Evolutionary conservation across 768 basidiomycete species (phyloP), one percentile per base, ranked within the genome.

Genomic region (Termitomyces heimii): DNA sequence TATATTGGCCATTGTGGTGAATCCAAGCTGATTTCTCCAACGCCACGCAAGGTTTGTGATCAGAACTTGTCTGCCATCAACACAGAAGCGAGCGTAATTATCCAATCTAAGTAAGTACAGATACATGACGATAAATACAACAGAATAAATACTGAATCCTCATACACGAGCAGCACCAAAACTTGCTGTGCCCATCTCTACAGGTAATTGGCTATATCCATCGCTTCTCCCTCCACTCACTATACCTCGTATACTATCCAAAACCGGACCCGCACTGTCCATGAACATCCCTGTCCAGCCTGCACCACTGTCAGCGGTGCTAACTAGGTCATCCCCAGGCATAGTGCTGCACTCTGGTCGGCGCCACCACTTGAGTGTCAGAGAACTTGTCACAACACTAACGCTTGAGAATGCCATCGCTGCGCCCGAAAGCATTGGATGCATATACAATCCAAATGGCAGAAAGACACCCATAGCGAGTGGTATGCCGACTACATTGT

Each of bases 401-500:
- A 98, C 96, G 63, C 89, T 92, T 34, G 92, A 95, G 70, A 94
- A 94, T 26, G 97, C 97, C 97, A 99, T 99, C 28, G 95, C 95
- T 3, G 88, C 93, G n/a, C 93, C 96, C 0, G 97, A 94, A 75
- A 94, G 84, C 96, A 98, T 98, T 9, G 97, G 97, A 64, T 94
- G 97, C 68, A 98, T 85, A 70, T 94, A 92, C 29, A 96, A 62
- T 14, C 94, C 94, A 68, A 93, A 82, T 0, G 97, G 97, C 13
- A 98, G 78, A 75, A 99, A 86, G 47, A 98, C 56, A 26, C 97
- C 97, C 97, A 99, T 99, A 22, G 97, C 97, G 46, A 98, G 83
- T 18, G 97, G 97, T 58, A 99, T 96, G 54, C 94, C 92, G 56
- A 96, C 73, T 34, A 96, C 68, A 66, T 98, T 97, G 75, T 97